Percentiles rank a stretch among this genome's conserved stretches.
Evolutionary conservation across 371 early-diverging fungal genomes (phyloP).

Genomic region (Umbelopsis sp.): DNA sequence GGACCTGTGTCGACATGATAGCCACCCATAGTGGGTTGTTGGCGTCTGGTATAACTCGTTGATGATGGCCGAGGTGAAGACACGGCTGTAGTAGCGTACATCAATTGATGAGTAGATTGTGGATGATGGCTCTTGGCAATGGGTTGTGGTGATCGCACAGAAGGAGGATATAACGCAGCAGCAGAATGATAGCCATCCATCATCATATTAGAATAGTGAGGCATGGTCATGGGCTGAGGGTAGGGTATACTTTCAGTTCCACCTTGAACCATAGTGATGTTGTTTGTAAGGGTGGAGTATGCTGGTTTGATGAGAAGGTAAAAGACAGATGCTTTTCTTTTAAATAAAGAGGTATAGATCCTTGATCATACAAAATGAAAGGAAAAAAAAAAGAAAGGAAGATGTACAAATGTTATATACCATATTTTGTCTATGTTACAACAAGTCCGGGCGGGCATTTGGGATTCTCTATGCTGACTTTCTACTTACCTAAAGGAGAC

Average conservation of each 20-base stretch:
- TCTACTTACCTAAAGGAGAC: background rate
- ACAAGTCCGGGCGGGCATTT: conserved; percentile 8
- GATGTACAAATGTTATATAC: background rate
- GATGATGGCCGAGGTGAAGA: background rate
- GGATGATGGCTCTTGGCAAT: conserved; percentile 18
- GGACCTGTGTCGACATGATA: conserved; percentile 25
- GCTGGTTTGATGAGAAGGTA: background rate
- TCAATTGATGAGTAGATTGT: conserved; percentile 8
- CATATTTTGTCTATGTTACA: conserved; percentile 13
- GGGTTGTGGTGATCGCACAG: conserved; percentile 11
- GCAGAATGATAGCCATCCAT: conserved; percentile 14
- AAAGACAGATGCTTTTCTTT: background rate
- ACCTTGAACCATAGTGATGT: conserved; percentile 1
- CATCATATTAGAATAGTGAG: conserved; percentile 13
- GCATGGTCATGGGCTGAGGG: conserved; percentile 10
- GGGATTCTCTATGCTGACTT: conserved; percentile 6
- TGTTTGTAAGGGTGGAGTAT: background rate
- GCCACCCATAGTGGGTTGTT: background rate
- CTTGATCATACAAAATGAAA: conserved; percentile 5
- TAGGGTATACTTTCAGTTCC: conserved; percentile 16
- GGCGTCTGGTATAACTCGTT: conserved; percentile 11
- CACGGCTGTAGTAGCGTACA: background rate
- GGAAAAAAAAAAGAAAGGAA: background rate
- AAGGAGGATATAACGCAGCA: conserved; percentile 14
- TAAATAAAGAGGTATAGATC: too few relatives aligned